A percentile compares a stretch with the other conserved stretches of the same genome.
phyloP scores from a whole-genome alignment of 2,329 filamentous ascomycete species.

The Aphanocladium album region DNA sequence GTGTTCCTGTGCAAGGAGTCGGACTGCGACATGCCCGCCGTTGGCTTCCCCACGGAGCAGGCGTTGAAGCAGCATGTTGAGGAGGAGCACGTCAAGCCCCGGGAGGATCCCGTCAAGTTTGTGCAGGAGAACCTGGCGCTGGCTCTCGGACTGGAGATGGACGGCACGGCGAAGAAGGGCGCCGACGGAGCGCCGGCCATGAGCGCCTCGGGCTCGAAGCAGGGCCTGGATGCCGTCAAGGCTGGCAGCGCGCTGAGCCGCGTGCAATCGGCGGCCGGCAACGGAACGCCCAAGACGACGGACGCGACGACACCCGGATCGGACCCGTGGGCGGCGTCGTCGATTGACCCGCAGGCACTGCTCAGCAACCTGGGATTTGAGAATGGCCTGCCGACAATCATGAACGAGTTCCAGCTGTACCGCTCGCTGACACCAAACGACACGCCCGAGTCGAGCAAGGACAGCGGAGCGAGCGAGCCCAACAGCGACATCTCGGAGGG shows the following conservation, averaged over 20 bases:
- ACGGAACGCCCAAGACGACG: constrained; percentile 25
- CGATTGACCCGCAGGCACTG: constrained; percentile 46
- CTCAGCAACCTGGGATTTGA: constrained; percentile 31
- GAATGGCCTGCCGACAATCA: constrained; percentile 36
- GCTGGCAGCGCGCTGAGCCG: constrained; percentile 43
- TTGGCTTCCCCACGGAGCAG: constrained; percentile 51
- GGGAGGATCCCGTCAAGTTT: constrained; percentile 51
- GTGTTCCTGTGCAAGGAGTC: constrained; percentile 47
- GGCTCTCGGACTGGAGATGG: constrained; percentile 46
- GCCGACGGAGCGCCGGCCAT: constrained; percentile 24
- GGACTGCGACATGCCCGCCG: constrained; percentile 47
- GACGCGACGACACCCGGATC: constrained; percentile 12
- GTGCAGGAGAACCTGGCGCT: constrained; percentile 44
- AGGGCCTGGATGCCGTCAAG: constrained; percentile 47
- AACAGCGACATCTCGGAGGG: constrained; percentile 58
- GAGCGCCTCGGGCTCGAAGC: constrained; percentile 40
- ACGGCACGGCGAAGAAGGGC: constrained; percentile 39
- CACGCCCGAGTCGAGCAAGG: constrained; percentile 60
- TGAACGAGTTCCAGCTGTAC: constrained; percentile 50
- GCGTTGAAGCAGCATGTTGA: constrained; percentile 47
- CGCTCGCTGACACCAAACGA: constrained; percentile 55
- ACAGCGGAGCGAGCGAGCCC: constrained; percentile 53
- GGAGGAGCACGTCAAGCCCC: constrained; percentile 56
- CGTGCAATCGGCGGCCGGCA: constrained; percentile 25
- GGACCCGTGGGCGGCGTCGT: constrained; percentile 37